Evolutionary conservation across 139 green algal species (phyloP).

Genomic region (Coelastrella sp.): DNA sequence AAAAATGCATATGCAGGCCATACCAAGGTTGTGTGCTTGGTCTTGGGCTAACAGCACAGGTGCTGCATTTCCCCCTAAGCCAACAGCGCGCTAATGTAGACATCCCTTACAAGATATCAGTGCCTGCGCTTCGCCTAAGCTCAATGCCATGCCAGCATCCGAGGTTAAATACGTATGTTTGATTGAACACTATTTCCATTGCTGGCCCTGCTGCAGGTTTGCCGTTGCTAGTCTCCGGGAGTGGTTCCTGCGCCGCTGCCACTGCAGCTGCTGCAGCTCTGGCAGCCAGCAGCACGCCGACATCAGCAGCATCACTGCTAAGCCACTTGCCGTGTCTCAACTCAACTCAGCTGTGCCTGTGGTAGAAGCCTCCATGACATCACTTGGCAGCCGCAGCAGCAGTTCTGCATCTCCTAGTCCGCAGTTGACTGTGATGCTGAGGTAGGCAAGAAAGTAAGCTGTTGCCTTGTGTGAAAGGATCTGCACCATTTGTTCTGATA

Average conservation of each 20-base stretch:
- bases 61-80: no score
- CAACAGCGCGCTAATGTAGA: neutral
- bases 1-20: neutral
- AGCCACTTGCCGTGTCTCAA: neutral
- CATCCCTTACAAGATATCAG: neutral
- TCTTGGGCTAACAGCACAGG: no score
- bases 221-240: neutral
- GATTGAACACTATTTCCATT: neutral
- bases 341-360: neutral
- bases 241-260: neutral
- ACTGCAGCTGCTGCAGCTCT: neutral
- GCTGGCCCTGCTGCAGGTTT: conserved; percentile 1
- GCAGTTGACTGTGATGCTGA: neutral
- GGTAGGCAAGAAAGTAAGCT: neutral
- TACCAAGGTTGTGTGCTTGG: neutral
- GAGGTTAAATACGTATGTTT: neutral
- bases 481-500: no score
- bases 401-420: neutral
- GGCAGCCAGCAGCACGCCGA: neutral
- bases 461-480: no score
- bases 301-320: neutral
- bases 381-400: neutral
- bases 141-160: neutral
- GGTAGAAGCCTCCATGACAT: neutral
- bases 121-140: neutral